These are phyloP conservation scores for Austroboletus olivaceoglutinosus DNA, from an alignment of 1,284 basidiomycete species.

Conservation along the genomic window DNA sequence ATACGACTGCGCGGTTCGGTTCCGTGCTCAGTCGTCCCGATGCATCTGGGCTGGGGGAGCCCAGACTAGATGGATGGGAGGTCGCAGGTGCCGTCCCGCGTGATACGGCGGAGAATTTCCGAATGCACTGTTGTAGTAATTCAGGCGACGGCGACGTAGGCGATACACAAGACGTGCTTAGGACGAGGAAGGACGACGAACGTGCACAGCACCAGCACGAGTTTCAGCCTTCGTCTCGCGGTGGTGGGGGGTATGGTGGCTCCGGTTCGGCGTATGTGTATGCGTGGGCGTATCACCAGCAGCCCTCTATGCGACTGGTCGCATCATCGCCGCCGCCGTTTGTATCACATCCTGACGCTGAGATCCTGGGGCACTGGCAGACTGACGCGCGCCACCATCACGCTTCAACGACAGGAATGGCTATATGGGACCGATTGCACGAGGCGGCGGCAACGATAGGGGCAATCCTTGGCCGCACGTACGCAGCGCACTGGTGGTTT, in stretches of 20 bases:
- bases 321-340: not conserved
- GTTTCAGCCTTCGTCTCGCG: not conserved
- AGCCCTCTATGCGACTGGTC: not conserved
- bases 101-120: conserved; percentile 1
- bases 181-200: not conserved
- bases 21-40: not conserved
- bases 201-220: not conserved
- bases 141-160: not conserved
- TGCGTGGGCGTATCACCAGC: not conserved
- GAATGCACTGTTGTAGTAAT: conserved; percentile 5
- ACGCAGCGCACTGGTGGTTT: conserved; percentile 13
- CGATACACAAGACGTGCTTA: not conserved
- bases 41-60: not conserved
- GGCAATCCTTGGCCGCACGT: conserved; percentile 1
- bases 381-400: not conserved
- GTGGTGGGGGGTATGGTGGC: conserved; percentile 4
- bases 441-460: not conserved
- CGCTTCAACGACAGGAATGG: not conserved
- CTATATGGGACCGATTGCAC: not conserved
- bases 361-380: not conserved
- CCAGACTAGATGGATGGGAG: not conserved
- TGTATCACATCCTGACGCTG: not conserved
- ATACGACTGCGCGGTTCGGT: not conserved
- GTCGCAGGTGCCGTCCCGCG: conserved; percentile 1
- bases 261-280: not conserved